Evolutionary conservation across 306 rosid species (phyloP).

Genomic region (Malus fusca): DNA sequence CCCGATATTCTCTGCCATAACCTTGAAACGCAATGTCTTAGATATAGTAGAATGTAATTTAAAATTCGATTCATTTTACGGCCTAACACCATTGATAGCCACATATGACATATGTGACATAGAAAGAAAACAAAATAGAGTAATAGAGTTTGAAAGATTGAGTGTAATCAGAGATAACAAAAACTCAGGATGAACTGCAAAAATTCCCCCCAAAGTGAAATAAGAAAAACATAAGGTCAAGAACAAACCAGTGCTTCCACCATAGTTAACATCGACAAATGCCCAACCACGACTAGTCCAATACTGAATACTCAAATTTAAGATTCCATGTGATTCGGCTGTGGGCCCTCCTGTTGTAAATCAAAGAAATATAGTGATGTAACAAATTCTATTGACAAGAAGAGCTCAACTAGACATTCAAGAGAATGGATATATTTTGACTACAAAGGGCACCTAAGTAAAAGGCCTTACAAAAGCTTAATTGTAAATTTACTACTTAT

Average conservation of each 20-base stretch:
- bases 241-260: conserved; percentile 97
- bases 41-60: neutral
- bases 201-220: neutral
- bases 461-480: neutral
- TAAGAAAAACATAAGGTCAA: neutral
- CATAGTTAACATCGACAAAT: conserved; percentile 77
- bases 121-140: neutral
- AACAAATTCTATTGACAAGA: neutral
- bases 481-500: neutral
- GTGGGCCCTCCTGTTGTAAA: conserved; percentile 91
- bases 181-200: neutral
- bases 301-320: conserved; percentile 70
- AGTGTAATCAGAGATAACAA: neutral
- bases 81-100: neutral
- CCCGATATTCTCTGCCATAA: conserved; percentile 88
- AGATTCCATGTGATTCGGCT: conserved; percentile 59
- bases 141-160: neutral
- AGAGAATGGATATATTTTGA: neutral
- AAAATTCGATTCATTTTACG: neutral
- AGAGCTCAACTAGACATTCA: neutral
- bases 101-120: neutral
- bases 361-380: neutral
- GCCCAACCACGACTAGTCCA: conserved; percentile 99
- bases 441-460: neutral
- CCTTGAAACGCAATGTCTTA: conserved; percentile 35